These are phyloP conservation scores for Cordyceps pruinosa DNA, from an alignment of 2,329 filamentous ascomycete species.

Conservation along the genomic window DNA sequence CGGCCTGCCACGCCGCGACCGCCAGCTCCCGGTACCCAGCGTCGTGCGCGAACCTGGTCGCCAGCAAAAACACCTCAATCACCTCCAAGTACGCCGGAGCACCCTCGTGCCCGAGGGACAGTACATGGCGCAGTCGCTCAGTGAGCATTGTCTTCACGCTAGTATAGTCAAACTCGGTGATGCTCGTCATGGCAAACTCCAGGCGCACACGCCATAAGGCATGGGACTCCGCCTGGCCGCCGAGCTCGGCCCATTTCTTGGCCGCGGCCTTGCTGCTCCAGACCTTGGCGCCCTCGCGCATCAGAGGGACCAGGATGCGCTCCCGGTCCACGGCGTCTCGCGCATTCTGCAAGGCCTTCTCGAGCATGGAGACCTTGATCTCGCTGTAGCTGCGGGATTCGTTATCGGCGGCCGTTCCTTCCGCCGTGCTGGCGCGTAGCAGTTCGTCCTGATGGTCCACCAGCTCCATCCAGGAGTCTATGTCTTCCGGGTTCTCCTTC, in stretches of 20 bases:
- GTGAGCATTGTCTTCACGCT: slow-evolving; percentile 53
- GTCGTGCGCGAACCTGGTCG: slow-evolving; percentile 68
- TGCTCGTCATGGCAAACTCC: slow-evolving; percentile 64
- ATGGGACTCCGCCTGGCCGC: slow-evolving; percentile 32
- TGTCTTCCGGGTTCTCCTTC: slow-evolving; percentile 58
- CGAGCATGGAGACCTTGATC: slow-evolving; percentile 72
- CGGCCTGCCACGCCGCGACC: slow-evolving; percentile 73
- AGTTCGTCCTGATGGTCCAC: slow-evolving; percentile 70
- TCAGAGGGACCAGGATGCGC: slow-evolving; percentile 57
- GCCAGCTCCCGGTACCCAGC: slow-evolving; percentile 73
- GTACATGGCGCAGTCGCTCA: slow-evolving; percentile 35
- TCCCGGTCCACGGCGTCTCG: slow-evolving; percentile 42
- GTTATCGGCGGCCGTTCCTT: slow-evolving; percentile 43
- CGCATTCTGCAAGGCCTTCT: slow-evolving; percentile 63
- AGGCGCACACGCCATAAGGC: slow-evolving; percentile 67
- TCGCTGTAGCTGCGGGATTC: slow-evolving; percentile 66
- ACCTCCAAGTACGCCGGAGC: slow-evolving; percentile 21
- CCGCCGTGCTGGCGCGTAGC: slow-evolving; percentile 41
- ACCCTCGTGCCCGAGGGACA: slow-evolving; percentile 9
- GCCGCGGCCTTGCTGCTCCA: slow-evolving; percentile 61
- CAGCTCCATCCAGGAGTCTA: slow-evolving; percentile 70
- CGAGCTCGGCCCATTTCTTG: slow-evolving; percentile 55
- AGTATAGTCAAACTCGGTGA: slow-evolving; percentile 62
- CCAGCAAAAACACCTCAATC: slow-evolving; percentile 65
- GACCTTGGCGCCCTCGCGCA: slow-evolving; percentile 65